Base-by-base conservation (phyloP, 176 grass and related monocot species). In the Calamus simplicifolius region DNA sequence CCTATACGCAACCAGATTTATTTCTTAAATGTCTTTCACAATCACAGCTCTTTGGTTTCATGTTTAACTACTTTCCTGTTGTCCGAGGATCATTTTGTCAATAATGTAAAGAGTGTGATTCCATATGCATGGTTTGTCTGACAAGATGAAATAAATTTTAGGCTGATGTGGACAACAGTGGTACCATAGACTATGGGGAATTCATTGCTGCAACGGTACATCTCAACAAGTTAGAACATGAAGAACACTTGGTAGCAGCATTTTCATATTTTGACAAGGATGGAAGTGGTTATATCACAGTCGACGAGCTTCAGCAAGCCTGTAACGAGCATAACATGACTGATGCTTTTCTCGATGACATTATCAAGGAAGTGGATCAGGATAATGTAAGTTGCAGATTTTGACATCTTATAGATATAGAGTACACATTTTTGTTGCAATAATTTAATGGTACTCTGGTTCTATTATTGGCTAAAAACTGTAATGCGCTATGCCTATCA, bases 261-360 rank as follows among this genome's bases (percentile, higher is more conserved):
- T 98, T 98, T 83, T 25, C 81, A 70, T 98, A 98, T 74, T 98
- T 98, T 56, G 93, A 98, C 71, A 98, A 98, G 78, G 93, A 98
- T 78, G 81, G 81, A 54, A 98, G 93, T 67, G 93, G 93, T 52
- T 98, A 92, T 58, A 98, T 98, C 52, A 98, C 93, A 60, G 87
- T 98, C 52, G 93, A 98, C 68, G 93, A 98, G 60, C 79, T 98
- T 66, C 93, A 98, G 75, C 73, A 80, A 88, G 84, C 87, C 85
- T 98, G 87, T 71, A 74, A 74, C 59, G 93, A 98, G 67, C 93
- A 98, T 26, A 98, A 98, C 76, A 92, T 98, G 84, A 79, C 93
- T 6, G 93, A 98, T 78, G 84, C 75, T 78, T 85, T 98, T 80
- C 84, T 98, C 67, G 93, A 98, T 16, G 93, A 98, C 66, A 83